Evolutionary conservation across 1,139 yeast genomes (phyloP), one percentile per base, ranked within the genome.

Genomic region (Arxiozyma slooffiae): DNA sequence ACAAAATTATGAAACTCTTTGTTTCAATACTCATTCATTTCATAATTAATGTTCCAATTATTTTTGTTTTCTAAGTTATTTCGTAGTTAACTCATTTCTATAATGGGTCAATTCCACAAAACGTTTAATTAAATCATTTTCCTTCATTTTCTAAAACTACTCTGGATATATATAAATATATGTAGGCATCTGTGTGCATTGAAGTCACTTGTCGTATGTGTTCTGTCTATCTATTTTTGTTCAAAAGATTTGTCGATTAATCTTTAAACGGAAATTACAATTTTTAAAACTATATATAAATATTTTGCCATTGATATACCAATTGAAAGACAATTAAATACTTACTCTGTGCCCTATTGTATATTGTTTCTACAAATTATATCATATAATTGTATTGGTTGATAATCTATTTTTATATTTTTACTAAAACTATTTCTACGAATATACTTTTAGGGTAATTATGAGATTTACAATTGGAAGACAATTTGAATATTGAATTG

Each of bases 1-100:
- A 46, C 41, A 44, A 59, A 60, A 1, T 56, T 54, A n/a, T 61
- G 63, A 7, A 57, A 44, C 36, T 54, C 63, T 38, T 56, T 57
- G 37, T 64, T 67, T 47, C 64, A 64, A 47, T 50, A 64, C 20
- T 62, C 67, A 49, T 65, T 62, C 46, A 65, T 52, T 1, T 68
- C 67, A 50, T 61, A 62, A 38, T 61, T 58, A n/a, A 64, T 51
- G 40, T 59, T 57, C 64, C 68, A 62, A 22, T 56, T 50, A 42
- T 63, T 63, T 21, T 55, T n/a, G n/a, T n/a, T n/a, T 48, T 16
- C 49, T 49, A 16, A 65, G 55, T 47, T 60, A 64, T 34, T 55
- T 53, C 41, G 50, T 54, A 2, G 68, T 67, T 2, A 50, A 38
- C 21, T 54, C 48, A 18, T 48, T 46, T 4, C 55, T 49, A 41